Evolutionary conservation across 2,329 filamentous ascomycete genomes (phyloP).

Genomic region (Trichoderma simmonsii): DNA sequence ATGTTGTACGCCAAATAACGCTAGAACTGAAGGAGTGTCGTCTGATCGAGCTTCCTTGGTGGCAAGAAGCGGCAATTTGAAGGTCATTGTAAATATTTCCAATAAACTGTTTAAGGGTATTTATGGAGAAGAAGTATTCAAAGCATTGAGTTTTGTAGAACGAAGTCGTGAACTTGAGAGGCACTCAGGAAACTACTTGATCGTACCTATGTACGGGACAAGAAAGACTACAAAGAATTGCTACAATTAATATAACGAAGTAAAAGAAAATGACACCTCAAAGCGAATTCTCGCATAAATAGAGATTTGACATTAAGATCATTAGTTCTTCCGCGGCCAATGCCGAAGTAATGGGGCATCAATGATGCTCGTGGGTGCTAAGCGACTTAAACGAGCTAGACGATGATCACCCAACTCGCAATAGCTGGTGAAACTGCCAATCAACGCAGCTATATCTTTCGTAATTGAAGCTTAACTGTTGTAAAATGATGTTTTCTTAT

Average conservation of each 20-base stretch:
- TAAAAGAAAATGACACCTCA: accelerated
- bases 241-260: too few relatives aligned
- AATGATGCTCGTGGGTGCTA: neutral
- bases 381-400: neutral
- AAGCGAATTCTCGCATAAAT: neutral
- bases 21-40: neutral
- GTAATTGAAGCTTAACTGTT: neutral
- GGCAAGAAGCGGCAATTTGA: neutral
- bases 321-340: neutral
- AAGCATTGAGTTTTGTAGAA: too few relatives aligned
- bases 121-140: neutral
- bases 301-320: neutral
- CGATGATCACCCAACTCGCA: neutral
- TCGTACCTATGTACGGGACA: neutral
- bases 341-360: neutral
- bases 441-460: neutral
- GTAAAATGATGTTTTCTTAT: neutral
- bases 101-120: accelerated
- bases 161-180: too few relatives aligned
- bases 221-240: neutral
- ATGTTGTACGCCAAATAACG: neutral
- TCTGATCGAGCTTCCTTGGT: neutral
- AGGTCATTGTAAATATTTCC: neutral
- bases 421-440: neutral
- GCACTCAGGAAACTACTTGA: accelerated